A percentile compares a stretch with the other conserved stretches of the same genome.
phyloP scores from a whole-genome alignment of 306 rosid genomes.

The Inga leiocalycina region DNA sequence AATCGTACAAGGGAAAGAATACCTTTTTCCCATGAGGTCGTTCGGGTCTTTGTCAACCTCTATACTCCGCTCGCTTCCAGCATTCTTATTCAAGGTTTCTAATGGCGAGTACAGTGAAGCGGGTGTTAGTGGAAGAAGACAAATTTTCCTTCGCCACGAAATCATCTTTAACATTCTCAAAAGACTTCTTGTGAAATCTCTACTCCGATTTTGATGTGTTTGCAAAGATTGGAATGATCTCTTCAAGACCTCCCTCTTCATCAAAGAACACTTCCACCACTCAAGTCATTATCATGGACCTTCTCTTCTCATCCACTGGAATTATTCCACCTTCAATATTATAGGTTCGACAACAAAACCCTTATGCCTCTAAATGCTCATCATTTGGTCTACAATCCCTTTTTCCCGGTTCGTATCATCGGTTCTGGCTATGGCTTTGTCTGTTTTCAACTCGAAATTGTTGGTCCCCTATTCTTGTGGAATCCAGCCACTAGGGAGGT shows the following conservation, averaged over 20 bases:
- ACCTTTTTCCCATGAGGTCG: no score
- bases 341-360: neutral
- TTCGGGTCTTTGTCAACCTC: no score
- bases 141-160: neutral
- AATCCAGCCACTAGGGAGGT: no score
- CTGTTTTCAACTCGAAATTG: neutral
- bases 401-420: neutral
- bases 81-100: neutral
- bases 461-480: neutral
- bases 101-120: neutral
- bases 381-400: neutral
- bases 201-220: neutral
- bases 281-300: neutral
- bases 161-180: neutral
- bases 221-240: neutral
- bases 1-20: no score
- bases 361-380: neutral
- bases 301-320: neutral
- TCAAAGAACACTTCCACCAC: neutral
- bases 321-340: no score
- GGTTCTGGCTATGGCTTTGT: neutral
- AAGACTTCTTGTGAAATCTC: neutral
- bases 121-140: neutral
- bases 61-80: no score
- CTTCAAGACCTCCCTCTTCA: neutral